Evolutionary conservation across 371 early-diverging fungal species (phyloP).

Genomic region (Actinomucor elegans): DNA sequence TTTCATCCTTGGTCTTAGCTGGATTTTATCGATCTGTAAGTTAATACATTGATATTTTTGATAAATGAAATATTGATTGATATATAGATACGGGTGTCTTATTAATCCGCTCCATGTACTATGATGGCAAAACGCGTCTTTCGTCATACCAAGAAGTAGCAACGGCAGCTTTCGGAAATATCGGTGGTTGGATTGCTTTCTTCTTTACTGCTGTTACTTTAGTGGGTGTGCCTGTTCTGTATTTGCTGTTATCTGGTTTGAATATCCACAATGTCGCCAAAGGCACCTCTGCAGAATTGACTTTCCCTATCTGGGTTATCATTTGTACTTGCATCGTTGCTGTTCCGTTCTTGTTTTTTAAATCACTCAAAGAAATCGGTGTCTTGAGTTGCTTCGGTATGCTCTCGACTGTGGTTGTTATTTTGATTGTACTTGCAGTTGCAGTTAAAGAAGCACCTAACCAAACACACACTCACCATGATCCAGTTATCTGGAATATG

Average conservation of each 20-base stretch:
- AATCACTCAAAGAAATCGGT: slow-evolving; percentile 77
- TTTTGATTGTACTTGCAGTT: slow-evolving; percentile 23
- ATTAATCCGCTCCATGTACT: slow-evolving; percentile 75
- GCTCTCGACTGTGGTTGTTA: slow-evolving; percentile 26
- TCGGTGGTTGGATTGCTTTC: slow-evolving; percentile 61
- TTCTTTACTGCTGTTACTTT: slow-evolving; percentile 67
- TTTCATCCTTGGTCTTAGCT: slow-evolving; percentile 37
- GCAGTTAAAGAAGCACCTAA: slow-evolving; percentile 18
- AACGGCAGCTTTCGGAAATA: slow-evolving; percentile 62
- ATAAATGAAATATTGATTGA: slow-evolving; percentile 12
- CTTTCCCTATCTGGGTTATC: slow-evolving; percentile 58
- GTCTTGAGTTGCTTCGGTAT: slow-evolving; percentile 42
- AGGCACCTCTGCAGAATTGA: slow-evolving; percentile 32
- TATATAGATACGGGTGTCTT: slow-evolving; percentile 69
- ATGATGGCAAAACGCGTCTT: slow-evolving; percentile 47
- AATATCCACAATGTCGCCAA: slow-evolving; percentile 53
- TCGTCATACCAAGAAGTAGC: slow-evolving; percentile 58
- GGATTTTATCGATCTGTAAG: slow-evolving; percentile 46
- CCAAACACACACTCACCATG: slow-evolving; percentile 20
- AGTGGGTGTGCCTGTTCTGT: slow-evolving; percentile 70
- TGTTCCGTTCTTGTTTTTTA: slow-evolving; percentile 69
- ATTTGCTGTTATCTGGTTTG: slow-evolving; percentile 71
- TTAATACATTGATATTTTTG: not conserved
- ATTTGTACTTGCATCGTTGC: slow-evolving; percentile 61
- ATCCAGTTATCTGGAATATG: slow-evolving; percentile 44